phyloP scores from a whole-genome alignment of 1,139 yeast species.

The Diutina sp. region DNA sequence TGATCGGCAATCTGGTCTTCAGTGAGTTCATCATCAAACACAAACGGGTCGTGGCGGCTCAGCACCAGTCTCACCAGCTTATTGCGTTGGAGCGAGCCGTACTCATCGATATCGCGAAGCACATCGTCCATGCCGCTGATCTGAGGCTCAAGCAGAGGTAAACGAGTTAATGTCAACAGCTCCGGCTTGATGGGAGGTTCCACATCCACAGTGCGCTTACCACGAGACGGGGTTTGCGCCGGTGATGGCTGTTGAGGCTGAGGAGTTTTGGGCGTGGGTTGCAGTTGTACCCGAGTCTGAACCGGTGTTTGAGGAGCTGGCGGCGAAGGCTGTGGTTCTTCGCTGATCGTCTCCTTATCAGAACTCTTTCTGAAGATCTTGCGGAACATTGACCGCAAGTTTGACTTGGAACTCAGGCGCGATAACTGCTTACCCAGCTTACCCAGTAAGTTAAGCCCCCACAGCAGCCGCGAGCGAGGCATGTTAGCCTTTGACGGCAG shows the following conservation, averaged over 20 bases:
- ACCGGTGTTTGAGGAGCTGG: too few species aligned
- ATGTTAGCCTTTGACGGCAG: neutral
- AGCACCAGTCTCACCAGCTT: neutral
- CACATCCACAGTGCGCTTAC: neutral
- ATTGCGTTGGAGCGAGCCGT: conserved; percentile 5
- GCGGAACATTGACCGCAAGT: neutral
- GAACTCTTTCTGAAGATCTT: neutral
- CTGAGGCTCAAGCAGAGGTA: conserved; percentile 6
- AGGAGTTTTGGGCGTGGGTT: neutral
- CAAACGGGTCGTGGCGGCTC: conserved; percentile 7
- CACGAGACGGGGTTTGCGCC: neutral
- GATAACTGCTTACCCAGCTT: neutral
- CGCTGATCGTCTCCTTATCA: neutral
- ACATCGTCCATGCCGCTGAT: conserved; percentile 7
- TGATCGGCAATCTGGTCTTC: conserved; percentile 30
- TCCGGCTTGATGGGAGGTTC: neutral
- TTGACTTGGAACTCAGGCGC: neutral
- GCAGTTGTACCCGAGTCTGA: neutral
- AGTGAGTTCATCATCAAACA: conserved; percentile 32
- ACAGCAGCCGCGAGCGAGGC: neutral
- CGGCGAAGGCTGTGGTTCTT: neutral
- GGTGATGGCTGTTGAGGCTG: neutral
- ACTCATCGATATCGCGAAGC: conserved; percentile 6
- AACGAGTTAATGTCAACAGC: neutral
- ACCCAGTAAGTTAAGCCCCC: neutral